Evolutionary conservation across 1,139 yeast genomes (phyloP), one percentile per base, ranked within the genome.

Genomic region (Dujonia santamariae): DNA sequence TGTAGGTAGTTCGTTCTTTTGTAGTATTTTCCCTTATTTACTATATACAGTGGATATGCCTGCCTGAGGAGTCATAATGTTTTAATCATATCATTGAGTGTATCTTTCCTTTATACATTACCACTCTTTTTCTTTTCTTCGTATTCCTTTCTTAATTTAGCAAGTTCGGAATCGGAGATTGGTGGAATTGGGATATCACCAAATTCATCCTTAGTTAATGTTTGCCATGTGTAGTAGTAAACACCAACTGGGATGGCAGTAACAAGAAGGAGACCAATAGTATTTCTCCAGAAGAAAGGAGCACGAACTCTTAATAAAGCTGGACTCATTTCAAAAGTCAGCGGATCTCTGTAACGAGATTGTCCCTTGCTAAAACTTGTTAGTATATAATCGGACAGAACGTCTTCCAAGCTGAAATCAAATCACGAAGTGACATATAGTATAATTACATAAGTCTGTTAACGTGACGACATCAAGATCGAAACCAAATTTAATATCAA

Each of bases 131-230:
- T 63, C 48, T 64, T 68, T 28, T 59, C 61, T 46, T 75, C 80
- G 50, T 82, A 82, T 54, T 86, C 92, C 53, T 72, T 68, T 59
- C 73, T 79, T 63, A 90, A 73, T 58, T 77, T 71, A 37, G 73
- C 75, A 54, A 90, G 71, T 54, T 87, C 95, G 37, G 72, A 79
- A 40, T 85, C 95, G 29, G 82, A 75, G 45, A 90, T 73, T 19
- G 97, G 97, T 33, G 97, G 97, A 45, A 90, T 80, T 34, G 97
- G 97, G 48, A 90, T 85, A 56, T 88, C 96, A 32, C 72, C 75
- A 54, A 90, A 86, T 47, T 90, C 96, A 54, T 88, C 97, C 43
- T 78, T 78, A 44, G 78, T 78, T 53, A 90, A 72, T 53, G 78
- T 75, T 36, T 67, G 63, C 69, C 78, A 83, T 0, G 96, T 85